Evolutionary conservation across 2,329 filamentous ascomycete genomes (phyloP).

Genomic region (Aspergillus fumigatus): DNA sequence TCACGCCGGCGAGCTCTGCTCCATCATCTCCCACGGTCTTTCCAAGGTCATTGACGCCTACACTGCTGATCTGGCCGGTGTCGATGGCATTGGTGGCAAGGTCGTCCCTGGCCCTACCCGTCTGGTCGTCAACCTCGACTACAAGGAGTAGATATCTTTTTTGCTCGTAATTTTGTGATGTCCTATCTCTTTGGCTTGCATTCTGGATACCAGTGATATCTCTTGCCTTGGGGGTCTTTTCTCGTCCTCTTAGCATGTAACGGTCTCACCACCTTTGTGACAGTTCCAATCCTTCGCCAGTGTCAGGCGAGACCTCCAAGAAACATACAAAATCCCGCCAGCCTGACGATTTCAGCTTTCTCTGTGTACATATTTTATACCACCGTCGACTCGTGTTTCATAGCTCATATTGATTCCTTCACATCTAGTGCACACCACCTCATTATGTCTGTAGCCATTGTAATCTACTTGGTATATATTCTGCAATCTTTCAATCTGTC

Average conservation of each 20-base stretch:
- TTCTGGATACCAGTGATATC: background rate
- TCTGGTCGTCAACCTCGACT: conserved; percentile 30
- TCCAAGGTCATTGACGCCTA: conserved; percentile 29
- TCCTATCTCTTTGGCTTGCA: conserved; percentile 6
- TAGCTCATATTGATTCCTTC: background rate
- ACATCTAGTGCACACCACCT: background rate
- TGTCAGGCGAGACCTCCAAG: background rate
- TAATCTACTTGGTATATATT: background rate
- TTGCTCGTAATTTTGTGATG: conserved; percentile 5
- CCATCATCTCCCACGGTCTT: conserved; percentile 23
- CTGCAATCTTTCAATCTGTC: background rate
- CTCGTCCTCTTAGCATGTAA: background rate
- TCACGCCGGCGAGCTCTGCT: conserved; percentile 25
- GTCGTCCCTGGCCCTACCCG: conserved; percentile 25
- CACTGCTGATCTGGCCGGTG: conserved; percentile 21
- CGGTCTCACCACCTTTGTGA: background rate
- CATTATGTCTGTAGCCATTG: background rate
- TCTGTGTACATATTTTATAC: background rate
- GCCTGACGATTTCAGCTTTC: background rate
- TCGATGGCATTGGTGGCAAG: conserved; percentile 28
- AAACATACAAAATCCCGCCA: background rate
- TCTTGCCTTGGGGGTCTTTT: background rate
- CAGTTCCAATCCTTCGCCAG: background rate
- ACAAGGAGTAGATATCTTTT: conserved; percentile 12
- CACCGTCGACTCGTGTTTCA: background rate